Conservation (phyloP, 768 basidiomycete genomes). For the Kwoniella sp. region DNA sequence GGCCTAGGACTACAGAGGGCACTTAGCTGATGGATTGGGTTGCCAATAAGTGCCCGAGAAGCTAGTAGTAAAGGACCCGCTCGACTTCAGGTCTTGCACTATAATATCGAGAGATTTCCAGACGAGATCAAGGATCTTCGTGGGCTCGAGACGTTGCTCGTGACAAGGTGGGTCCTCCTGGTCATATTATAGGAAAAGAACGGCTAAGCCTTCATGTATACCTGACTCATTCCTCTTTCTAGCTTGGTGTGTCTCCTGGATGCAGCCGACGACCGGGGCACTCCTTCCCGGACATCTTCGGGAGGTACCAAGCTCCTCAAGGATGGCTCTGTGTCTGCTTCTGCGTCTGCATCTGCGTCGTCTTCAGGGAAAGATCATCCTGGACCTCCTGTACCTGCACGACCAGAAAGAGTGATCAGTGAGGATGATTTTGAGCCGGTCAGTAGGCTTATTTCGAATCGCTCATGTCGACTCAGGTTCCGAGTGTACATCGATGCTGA, state of each 20-base stretch:
- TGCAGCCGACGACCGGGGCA: constrained; percentile 36
- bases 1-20: background rate
- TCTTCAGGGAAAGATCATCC: background rate
- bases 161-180: constrained; percentile 30
- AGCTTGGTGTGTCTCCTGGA: constrained; percentile 47
- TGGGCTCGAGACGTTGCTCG: constrained; percentile 45
- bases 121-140: constrained; percentile 51
- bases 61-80: constrained; percentile 45
- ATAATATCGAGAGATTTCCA: constrained; percentile 54
- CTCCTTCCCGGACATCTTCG: constrained; percentile 6
- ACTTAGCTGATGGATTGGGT: background rate
- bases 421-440: constrained; percentile 49
- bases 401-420: constrained; percentile 32
- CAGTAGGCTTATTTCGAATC: constrained; percentile 4
- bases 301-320: constrained; percentile 7
- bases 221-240: background rate
- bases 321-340: background rate
- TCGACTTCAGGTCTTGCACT: constrained; percentile 52
- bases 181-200: no score
- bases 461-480: background rate
- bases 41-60: constrained; percentile 38
- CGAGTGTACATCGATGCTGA: no score
- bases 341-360: background rate
- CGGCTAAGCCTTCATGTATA: background rate
- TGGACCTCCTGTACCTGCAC: constrained; percentile 14